Evolutionary conservation across 2,329 filamentous ascomycete species (phyloP).

Genomic region (Fusarium neocosmosporiellum): DNA sequence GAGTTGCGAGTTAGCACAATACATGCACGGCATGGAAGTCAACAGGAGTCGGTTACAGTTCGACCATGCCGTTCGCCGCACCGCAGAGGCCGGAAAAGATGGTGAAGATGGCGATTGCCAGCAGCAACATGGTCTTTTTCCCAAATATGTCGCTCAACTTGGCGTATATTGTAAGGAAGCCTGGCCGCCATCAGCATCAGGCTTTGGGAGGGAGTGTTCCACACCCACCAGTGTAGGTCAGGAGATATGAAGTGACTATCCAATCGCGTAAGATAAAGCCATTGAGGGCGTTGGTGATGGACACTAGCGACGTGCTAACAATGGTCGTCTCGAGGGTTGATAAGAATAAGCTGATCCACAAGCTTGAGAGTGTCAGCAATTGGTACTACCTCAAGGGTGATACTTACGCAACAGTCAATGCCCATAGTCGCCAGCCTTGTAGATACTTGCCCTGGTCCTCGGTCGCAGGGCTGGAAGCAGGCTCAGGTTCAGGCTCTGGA

Average conservation of each 20-base stretch:
- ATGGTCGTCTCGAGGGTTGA: slow-evolving; percentile 62
- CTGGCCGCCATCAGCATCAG: background rate
- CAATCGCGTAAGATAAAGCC: slow-evolving; percentile 53
- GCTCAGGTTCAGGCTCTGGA: too few species aligned
- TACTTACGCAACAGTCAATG: background rate
- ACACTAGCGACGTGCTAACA: slow-evolving; percentile 61
- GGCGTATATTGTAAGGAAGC: slow-evolving; percentile 30
- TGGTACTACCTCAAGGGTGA: background rate
- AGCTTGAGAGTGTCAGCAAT: background rate
- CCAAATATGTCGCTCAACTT: slow-evolving; percentile 30
- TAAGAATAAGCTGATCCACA: slow-evolving; percentile 45
- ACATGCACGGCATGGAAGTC: background rate
- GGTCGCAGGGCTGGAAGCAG: background rate
- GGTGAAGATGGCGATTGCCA: slow-evolving; percentile 19
- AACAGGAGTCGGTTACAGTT: background rate
- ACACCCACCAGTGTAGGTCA: slow-evolving; percentile 58
- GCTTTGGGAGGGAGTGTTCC: accelerated
- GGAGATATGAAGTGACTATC: slow-evolving; percentile 61
- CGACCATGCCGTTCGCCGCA: background rate
- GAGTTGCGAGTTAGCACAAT: background rate
- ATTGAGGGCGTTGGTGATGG: slow-evolving; percentile 54
- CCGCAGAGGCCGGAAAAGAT: slow-evolving; percentile 26
- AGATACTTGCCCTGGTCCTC: background rate
- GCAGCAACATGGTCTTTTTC: slow-evolving; percentile 23
- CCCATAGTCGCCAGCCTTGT: background rate